These are phyloP conservation scores for Amylocystis lapponica DNA, from an alignment of 768 basidiomycete genomes.

Conservation along the genomic window DNA sequence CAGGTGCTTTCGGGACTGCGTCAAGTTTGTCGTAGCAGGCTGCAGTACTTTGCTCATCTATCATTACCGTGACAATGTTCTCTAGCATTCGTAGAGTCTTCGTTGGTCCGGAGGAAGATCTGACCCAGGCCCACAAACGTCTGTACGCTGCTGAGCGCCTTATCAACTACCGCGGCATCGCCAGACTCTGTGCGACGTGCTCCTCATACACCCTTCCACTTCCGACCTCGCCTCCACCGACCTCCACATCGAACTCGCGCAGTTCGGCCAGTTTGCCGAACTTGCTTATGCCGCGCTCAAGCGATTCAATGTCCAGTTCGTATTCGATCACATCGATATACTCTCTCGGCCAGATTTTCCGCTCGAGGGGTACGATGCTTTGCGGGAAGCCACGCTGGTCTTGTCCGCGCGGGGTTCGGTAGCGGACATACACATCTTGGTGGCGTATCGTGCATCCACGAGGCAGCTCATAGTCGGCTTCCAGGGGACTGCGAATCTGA, in stretches of 20 bases:
- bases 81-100: too few species aligned
- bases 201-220: constrained; percentile 37
- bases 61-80: too few species aligned
- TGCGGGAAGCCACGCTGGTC: constrained; percentile 31
- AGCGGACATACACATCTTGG: constrained; percentile 40
- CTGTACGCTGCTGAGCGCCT: constrained; percentile 50
- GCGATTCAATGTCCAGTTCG: constrained; percentile 23
- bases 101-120: constrained; percentile 3
- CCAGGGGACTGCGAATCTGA: constrained; percentile 40
- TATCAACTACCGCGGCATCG: constrained; percentile 52
- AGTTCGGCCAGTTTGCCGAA: constrained; percentile 53
- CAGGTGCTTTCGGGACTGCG: too few species aligned
- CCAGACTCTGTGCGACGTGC: constrained; percentile 40
- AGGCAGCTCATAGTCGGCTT: constrained; percentile 49
- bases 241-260: constrained; percentile 36
- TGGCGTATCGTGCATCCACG: constrained; percentile 38
- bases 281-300: constrained; percentile 36
- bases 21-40: too few species aligned
- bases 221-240: constrained; percentile 34
- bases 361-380: constrained; percentile 40
- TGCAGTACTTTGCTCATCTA: too few species aligned
- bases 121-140: constrained; percentile 27
- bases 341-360: constrained; percentile 41
- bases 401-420: constrained; percentile 35
- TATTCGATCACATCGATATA: constrained; percentile 35